Percentiles rank a stretch among this genome's conserved stretches.
These are phyloP conservation scores for Hericium alpestre DNA, from an alignment of 768 basidiomycete species.

Conservation along the genomic window DNA sequence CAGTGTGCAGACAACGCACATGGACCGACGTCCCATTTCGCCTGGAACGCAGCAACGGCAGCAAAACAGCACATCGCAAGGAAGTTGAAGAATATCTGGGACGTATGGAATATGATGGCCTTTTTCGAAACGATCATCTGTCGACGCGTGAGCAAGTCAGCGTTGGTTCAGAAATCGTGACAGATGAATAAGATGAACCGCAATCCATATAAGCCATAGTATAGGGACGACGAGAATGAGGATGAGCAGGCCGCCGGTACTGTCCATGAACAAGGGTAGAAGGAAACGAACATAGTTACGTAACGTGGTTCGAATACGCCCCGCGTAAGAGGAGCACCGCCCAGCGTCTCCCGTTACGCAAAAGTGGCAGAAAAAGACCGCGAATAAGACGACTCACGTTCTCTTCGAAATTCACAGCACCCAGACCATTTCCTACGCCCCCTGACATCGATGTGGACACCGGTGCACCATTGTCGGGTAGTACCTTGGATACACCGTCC, in stretches of 20 bases:
- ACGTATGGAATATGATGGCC: slow-evolving; percentile 62
- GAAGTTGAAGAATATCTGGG: slow-evolving; percentile 88
- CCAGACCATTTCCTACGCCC: slow-evolving; percentile 50
- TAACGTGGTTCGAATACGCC: slow-evolving; percentile 6
- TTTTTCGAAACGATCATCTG: slow-evolving; percentile 87
- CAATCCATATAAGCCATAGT: slow-evolving; percentile 57
- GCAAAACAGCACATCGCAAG: slow-evolving; percentile 88
- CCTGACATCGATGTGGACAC: slow-evolving; percentile 32
- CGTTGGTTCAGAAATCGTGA: background rate
- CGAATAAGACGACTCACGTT: slow-evolving; percentile 45
- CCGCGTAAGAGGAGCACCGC: background rate
- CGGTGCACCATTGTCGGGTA: slow-evolving; percentile 31
- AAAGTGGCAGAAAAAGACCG: slow-evolving; percentile 25
- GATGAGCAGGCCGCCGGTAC: slow-evolving; percentile 36
- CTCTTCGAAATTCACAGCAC: slow-evolving; percentile 51
- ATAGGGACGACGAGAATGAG: slow-evolving; percentile 59
- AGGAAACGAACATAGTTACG: slow-evolving; percentile 11
- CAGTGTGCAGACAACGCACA: slow-evolving; percentile 43
- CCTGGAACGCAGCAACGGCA: slow-evolving; percentile 80
- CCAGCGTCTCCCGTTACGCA: slow-evolving; percentile 7
- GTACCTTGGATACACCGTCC: slow-evolving; percentile 35
- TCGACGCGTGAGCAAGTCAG: slow-evolving; percentile 15
- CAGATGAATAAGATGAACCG: slow-evolving; percentile 33
- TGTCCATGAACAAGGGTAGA: slow-evolving; percentile 13
- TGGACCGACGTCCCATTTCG: slow-evolving; percentile 72